Evolutionary conservation across 2,329 filamentous ascomycete genomes (phyloP).

Genomic region (Nigrograna mackinnonii): DNA sequence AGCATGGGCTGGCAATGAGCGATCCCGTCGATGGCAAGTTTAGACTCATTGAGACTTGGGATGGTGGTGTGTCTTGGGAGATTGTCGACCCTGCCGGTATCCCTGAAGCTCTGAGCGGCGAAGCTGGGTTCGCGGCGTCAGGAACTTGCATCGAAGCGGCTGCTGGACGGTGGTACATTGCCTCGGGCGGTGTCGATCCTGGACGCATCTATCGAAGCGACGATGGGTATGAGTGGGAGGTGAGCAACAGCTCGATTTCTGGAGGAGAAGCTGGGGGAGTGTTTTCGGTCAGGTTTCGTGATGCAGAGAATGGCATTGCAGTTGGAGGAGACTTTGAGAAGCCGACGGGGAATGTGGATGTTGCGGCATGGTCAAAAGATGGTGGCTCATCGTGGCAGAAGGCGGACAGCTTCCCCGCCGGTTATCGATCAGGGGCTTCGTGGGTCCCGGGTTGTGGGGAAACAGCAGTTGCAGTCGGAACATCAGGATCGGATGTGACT

Average conservation of each 20-base stretch:
- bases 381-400: conserved; percentile 23
- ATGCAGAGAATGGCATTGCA: conserved; percentile 24
- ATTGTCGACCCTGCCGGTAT: conserved; percentile 17
- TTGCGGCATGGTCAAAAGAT: conserved; percentile 27
- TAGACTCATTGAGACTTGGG: conserved; percentile 28
- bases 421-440: conserved; percentile 27
- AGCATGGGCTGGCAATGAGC: conserved; percentile 28
- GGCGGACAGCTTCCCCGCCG: conserved; percentile 23
- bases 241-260: conserved; percentile 19
- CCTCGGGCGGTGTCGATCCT: conserved; percentile 25
- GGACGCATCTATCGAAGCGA: conserved; percentile 25
- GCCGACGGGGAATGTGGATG: conserved; percentile 19
- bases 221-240: conserved; percentile 20
- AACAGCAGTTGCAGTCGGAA: conserved; percentile 27
- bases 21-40: conserved; percentile 32
- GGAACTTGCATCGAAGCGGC: conserved; percentile 30
- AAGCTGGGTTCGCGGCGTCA: conserved; percentile 28
- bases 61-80: conserved; percentile 24
- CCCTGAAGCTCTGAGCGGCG: conserved; percentile 21
- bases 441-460: conserved; percentile 22
- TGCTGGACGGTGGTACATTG: conserved; percentile 30
- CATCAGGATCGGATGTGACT: conserved; percentile 30
- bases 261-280: conserved; percentile 31
- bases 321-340: conserved; percentile 30
- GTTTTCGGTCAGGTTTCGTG: conserved; percentile 29